phyloP scores from a whole-genome alignment of 768 basidiomycete species.

The Rhodotorula toruloides region DNA sequence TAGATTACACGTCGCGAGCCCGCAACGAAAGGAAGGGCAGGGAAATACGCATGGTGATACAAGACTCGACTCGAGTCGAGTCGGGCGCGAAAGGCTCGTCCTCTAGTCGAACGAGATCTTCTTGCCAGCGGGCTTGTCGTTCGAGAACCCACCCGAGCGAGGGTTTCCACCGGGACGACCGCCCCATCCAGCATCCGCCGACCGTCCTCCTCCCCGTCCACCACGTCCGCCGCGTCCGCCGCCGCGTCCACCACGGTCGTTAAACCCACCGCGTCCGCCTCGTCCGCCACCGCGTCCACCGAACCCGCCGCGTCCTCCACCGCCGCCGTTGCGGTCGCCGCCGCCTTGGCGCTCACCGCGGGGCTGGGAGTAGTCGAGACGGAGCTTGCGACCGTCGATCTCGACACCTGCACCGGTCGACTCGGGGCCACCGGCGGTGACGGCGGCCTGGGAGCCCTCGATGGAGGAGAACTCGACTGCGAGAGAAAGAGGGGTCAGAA shows the following conservation, averaged over 20 bases:
- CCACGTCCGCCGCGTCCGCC: conserved; percentile 46
- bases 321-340: conserved; percentile 47
- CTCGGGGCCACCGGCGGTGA: conserved; percentile 48
- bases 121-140: conserved; percentile 44
- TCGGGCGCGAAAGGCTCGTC: not conserved
- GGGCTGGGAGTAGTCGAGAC: conserved; percentile 82
- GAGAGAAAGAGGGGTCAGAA: no score
- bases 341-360: conserved; percentile 59
- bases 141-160: not conserved
- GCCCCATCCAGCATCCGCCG: not conserved
- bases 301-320: conserved; percentile 40
- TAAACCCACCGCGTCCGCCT: conserved; percentile 41
- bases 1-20: not conserved
- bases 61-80: not conserved
- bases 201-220: conserved; percentile 39
- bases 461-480: conserved; percentile 86
- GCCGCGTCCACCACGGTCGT: conserved; percentile 41
- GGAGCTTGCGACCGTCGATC: conserved; percentile 70
- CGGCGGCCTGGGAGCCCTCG: conserved; percentile 73
- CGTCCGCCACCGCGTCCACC: conserved; percentile 49
- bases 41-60: not conserved
- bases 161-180: not conserved
- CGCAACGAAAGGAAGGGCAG: not conserved
- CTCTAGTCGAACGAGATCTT: conserved; percentile 57
- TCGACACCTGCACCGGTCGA: conserved; percentile 58